Evolutionary conservation across 148 eudicot species (phyloP), one percentile per base, ranked within the genome.

Genomic region (Dianthus caryophyllus): DNA sequence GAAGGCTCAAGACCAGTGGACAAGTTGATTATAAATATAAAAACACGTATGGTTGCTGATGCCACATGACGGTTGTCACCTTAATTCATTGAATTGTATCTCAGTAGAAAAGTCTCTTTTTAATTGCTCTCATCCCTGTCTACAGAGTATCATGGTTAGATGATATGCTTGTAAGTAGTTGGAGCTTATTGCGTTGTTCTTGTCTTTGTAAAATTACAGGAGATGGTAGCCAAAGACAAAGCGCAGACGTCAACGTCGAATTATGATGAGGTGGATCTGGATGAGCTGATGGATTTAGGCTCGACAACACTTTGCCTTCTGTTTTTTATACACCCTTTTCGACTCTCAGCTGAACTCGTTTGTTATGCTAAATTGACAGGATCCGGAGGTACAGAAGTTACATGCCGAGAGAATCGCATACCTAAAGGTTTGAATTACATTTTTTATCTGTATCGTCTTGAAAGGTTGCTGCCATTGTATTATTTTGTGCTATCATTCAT

Each of bases 261-360:
- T 74, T 73, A 88, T 78, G 79, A 89, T 26, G 98, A 94, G 71
- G 80, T 94, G 58, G 98, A 94, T 86, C 83, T 94, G 58, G 98
- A 94, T 74, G 98, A 94, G 51, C 77, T 94, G 81, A 90, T 90
- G 90, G 96, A 94, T 74, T 97, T 94, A 76, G 86, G 98, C 86
- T 31, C 24, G 44, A 51, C 41, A 46, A 56, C 25, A 64, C 71
- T 22, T 50, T 6, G 20, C 66, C 69, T 38, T 26, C 49, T 52
- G 9, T 16, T 24, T 48, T n/a, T 41, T 22, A 14, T 41, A 61
- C 70, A 22, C 77, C 14, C 38, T 20, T 26, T 33, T 30, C n/a
- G 38, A 5, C 29, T 65, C 57, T 55, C 36, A 56, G 53, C 6
- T 27, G 18, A 1, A 15, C 66, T 22, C 50, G 1, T 20, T 47